These are phyloP conservation scores for Avena insularis DNA, from an alignment of 176 grass and related monocot genomes.

Conservation along the genomic window DNA sequence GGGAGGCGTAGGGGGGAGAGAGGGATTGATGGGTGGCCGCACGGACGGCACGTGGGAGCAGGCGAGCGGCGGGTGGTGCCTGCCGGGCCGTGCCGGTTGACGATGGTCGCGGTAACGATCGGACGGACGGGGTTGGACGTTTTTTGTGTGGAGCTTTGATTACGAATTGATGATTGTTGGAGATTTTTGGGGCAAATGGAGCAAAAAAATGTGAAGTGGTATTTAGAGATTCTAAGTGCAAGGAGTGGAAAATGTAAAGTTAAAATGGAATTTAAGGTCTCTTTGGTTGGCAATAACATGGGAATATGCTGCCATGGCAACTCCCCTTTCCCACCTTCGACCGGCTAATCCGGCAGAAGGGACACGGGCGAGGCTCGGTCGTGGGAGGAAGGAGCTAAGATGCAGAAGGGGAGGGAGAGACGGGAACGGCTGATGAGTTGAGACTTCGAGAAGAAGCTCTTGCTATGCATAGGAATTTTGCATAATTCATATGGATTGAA, in stretches of 20 bases:
- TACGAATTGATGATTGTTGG: background rate
- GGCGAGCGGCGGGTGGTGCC: constrained; percentile 13
- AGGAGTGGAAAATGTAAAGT: background rate
- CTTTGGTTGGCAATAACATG: background rate
- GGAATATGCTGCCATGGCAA: too few relatives aligned
- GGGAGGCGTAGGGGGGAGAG: background rate
- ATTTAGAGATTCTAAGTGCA: background rate
- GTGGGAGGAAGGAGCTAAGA: too few relatives aligned
- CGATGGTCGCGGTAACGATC: constrained; percentile 38
- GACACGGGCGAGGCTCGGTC: too few relatives aligned
- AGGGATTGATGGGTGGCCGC: constrained; percentile 49
- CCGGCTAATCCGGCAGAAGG: too few relatives aligned
- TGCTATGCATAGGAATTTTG: too few relatives aligned
- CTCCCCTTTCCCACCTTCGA: too few relatives aligned
- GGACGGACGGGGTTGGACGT: constrained; percentile 3
- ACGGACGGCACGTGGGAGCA: constrained; percentile 38
- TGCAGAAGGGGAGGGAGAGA: too few relatives aligned
- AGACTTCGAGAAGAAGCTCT: too few relatives aligned
- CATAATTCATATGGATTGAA: too few relatives aligned
- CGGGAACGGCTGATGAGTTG: too few relatives aligned
- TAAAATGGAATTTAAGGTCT: background rate
- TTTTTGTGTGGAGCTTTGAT: background rate
- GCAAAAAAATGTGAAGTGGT: background rate
- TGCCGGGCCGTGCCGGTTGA: constrained; percentile 36
- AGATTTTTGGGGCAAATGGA: background rate